phyloP scores from a whole-genome alignment of 129 eudicot genomes.

The Tanacetum coccineum region DNA sequence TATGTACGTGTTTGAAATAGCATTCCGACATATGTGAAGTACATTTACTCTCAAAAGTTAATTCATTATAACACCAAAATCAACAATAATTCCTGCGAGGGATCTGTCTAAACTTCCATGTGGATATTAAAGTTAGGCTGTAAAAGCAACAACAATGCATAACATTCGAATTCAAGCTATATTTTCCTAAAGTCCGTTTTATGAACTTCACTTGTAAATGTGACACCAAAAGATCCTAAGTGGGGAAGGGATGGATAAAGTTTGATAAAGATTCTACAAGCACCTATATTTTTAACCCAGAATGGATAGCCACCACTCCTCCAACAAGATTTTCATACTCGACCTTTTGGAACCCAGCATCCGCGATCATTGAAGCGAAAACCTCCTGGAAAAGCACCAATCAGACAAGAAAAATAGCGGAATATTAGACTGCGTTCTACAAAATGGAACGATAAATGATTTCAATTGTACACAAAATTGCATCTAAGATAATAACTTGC shows the following conservation, averaged over 20 bases:
- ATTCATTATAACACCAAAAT: no score
- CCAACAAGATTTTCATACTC: conserved; percentile 96
- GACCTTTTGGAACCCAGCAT: conserved; percentile 89
- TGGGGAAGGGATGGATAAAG: not conserved
- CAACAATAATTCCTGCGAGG: no score
- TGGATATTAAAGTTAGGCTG: not conserved
- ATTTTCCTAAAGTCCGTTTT: not conserved
- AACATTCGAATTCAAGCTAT: conserved; percentile 11
- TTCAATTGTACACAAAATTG: not conserved
- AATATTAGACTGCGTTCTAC: not conserved
- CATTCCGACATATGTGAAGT: no score
- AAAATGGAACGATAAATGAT: not conserved
- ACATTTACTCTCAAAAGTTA: not conserved
- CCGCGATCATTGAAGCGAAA: conserved; percentile 86
- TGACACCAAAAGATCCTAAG: no score
- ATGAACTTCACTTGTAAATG: not conserved
- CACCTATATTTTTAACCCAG: conserved; percentile 66
- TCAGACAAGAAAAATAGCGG: not conserved
- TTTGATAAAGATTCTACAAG: not conserved
- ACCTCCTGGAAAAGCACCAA: conserved; percentile 49
- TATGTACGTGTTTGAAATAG: no score
- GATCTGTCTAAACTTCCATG: not conserved
- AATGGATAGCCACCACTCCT: conserved; percentile 93
- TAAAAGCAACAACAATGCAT: not conserved
- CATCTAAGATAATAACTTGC: not conserved